Evolutionary conservation across 163 green algal species (phyloP).

Genomic region (Trebouxiophyceae sp.): DNA sequence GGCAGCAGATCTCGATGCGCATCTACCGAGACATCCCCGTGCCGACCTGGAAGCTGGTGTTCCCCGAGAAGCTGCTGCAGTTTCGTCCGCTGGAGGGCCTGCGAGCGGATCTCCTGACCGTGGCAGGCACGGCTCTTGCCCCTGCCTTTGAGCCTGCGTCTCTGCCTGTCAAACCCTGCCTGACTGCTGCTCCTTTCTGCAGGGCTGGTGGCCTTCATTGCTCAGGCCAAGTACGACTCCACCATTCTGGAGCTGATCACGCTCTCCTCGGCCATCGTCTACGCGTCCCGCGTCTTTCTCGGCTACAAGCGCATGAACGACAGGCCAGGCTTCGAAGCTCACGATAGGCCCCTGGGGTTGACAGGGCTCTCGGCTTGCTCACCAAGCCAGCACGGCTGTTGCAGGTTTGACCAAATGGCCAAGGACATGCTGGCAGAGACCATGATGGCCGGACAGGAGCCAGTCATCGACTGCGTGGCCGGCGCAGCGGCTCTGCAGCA

Average conservation of each 20-base stretch:
- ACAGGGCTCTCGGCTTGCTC: too few species aligned
- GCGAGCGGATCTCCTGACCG: slow-evolving; percentile 25
- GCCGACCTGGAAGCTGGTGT: slow-evolving; percentile 42
- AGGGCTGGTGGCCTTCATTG: slow-evolving; percentile 19
- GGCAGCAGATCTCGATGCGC: slow-evolving; percentile 28
- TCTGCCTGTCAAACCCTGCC: too few species aligned
- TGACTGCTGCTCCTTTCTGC: slow-evolving; percentile 2
- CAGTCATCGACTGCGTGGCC: slow-evolving; percentile 14
- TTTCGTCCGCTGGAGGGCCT: slow-evolving; percentile 55
- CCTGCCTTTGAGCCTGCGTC: too few species aligned
- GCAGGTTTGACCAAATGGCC: slow-evolving; percentile 23
- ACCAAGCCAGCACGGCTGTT: not conserved
- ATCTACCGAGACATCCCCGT: slow-evolving; percentile 45
- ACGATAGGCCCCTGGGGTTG: too few species aligned
- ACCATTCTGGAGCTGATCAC: slow-evolving; percentile 41
- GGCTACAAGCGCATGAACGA: slow-evolving; percentile 41
- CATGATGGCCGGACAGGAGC: slow-evolving; percentile 22
- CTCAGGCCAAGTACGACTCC: slow-evolving; percentile 41
- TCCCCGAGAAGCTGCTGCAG: slow-evolving; percentile 63
- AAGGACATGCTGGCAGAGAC: slow-evolving; percentile 22
- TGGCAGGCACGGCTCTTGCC: too few species aligned
- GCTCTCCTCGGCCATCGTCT: slow-evolving; percentile 21
- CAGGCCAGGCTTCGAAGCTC: slow-evolving; percentile 6
- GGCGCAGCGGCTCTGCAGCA: slow-evolving; percentile 14
- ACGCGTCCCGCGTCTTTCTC: slow-evolving; percentile 33